Evolutionary conservation across 2,329 filamentous ascomycete species (phyloP), one percentile per base, ranked within the genome.

Genomic region (Davidsoniella australis): DNA sequence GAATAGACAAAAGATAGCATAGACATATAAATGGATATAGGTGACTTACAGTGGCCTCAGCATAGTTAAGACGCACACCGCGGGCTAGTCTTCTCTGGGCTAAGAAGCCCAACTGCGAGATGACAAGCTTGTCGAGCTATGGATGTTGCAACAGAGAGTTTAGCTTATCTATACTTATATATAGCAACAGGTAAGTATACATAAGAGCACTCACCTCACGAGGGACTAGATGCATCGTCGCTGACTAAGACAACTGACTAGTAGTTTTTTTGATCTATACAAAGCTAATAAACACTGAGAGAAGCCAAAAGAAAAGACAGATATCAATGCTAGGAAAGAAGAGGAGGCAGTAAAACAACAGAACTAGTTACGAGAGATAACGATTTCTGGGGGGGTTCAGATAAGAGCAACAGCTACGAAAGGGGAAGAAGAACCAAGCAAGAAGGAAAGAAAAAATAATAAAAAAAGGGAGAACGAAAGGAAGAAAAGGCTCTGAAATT

Each of bases 111-210:
- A 94, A 70, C 66, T 95, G 86, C 49, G 87, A 85, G 62, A 94
- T 89, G 63, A 82, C 75, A 66, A 96, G 85, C 78, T 96, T 96
- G 72, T 96, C 89, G 61, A 96, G 74, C 89, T 96, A 50, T 38
- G 42, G 48, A 48, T 4, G 20, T 20, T 23, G 50, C 47, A 37
- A 38, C 14, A 38, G 7, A 20, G 33, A 17, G 5, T 52, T 56
- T 56, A 56, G 54, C 52, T 40, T 43, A 9, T 29, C 5, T 12
- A 18, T n/a, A 18, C 43, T 18, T 18, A 45, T 18, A 10, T 12
- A 8, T 36, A 18, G 5, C 9, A n/a, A 40, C 5, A 47, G 14
- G 23, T 9, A 47, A 26, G 23, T 5, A 20, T n/a, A 23, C 14
- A 40, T 20, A 47, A n/a, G 24, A 12, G 16, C 3, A 45, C 65